phyloP scores from a whole-genome alignment of 176 grass and related monocot species.

The Oryza coarctata region DNA sequence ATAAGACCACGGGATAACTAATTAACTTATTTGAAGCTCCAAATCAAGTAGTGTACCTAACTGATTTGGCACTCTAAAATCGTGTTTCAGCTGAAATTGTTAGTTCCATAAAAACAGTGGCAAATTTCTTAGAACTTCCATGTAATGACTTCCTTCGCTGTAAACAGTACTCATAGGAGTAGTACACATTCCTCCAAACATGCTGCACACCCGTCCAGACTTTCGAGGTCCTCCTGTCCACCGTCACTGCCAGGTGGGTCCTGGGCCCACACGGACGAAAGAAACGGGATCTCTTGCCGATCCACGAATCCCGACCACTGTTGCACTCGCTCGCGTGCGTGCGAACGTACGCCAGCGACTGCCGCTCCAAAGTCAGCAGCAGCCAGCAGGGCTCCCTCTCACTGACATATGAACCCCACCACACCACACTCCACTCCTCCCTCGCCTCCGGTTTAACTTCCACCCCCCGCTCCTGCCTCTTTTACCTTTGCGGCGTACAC shows the following conservation, averaged over 20 bases:
- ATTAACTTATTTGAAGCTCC: no score
- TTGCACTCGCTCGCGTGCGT: not conserved
- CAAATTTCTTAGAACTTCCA: no score
- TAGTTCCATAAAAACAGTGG: no score
- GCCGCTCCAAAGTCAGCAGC: not conserved
- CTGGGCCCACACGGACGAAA: not conserved
- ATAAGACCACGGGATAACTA: no score
- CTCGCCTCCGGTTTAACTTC: not conserved
- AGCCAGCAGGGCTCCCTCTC: not conserved
- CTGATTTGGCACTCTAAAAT: no score
- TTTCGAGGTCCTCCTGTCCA: not conserved
- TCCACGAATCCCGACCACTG: not conserved
- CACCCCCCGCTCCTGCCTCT: not conserved
- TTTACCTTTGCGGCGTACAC: slow-evolving; percentile 44
- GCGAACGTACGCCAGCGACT: not conserved
- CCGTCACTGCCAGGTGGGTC: not conserved
- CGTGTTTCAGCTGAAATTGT: no score
- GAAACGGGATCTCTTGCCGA: not conserved
- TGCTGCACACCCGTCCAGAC: not conserved
- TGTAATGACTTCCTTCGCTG: no score
- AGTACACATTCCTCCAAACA: not conserved
- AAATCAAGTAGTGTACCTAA: no score
- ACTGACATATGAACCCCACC: not conserved
- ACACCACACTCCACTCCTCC: not conserved
- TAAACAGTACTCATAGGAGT: not conserved